Evolutionary conservation across 371 early-diverging fungal genomes (phyloP).

Genomic region (Haplosporangium sp.): DNA sequence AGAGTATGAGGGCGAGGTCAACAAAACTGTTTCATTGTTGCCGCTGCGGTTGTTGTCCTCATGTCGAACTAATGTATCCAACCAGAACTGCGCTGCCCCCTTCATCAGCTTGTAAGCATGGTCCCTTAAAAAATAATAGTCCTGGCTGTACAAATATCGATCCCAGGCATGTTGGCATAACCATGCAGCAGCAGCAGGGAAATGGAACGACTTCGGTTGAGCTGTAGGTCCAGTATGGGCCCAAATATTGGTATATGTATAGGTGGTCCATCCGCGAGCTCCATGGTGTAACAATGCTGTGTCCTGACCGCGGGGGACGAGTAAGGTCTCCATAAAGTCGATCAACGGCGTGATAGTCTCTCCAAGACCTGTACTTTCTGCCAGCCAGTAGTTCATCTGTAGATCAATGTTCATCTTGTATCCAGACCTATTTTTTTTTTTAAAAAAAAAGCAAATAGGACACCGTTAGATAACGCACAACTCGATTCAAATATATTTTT

Average conservation of each 20-base stretch:
- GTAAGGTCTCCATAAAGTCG: slow-evolving; percentile 46
- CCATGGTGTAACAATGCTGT: slow-evolving; percentile 31
- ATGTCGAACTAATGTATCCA: slow-evolving; percentile 28
- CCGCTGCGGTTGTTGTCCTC: neutral
- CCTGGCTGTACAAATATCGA: slow-evolving; percentile 45
- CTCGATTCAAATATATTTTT: neutral
- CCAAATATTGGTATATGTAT: slow-evolving; percentile 50
- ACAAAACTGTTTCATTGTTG: neutral
- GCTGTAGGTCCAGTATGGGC: slow-evolving; percentile 50
- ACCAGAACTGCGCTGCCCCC: slow-evolving; percentile 48
- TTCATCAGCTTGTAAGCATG: slow-evolving; percentile 53
- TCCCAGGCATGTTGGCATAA: slow-evolving; percentile 54
- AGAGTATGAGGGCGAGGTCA: slow-evolving; percentile 44
- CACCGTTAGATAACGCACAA: neutral
- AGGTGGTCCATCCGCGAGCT: slow-evolving; percentile 42
- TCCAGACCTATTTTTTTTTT: slow-evolving; percentile 11
- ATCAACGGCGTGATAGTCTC: slow-evolving; percentile 45
- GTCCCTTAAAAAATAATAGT: slow-evolving; percentile 34
- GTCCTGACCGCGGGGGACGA: slow-evolving; percentile 38
- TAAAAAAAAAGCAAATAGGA: neutral
- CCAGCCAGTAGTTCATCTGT: slow-evolving; percentile 55
- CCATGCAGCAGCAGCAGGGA: slow-evolving; percentile 49
- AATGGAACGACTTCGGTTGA: slow-evolving; percentile 24
- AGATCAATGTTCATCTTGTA: slow-evolving; percentile 49
- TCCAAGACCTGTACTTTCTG: slow-evolving; percentile 41